These are phyloP conservation scores for Bacidia rubella DNA, from an alignment of 495 filamentous ascomycete species.

Conservation along the genomic window DNA sequence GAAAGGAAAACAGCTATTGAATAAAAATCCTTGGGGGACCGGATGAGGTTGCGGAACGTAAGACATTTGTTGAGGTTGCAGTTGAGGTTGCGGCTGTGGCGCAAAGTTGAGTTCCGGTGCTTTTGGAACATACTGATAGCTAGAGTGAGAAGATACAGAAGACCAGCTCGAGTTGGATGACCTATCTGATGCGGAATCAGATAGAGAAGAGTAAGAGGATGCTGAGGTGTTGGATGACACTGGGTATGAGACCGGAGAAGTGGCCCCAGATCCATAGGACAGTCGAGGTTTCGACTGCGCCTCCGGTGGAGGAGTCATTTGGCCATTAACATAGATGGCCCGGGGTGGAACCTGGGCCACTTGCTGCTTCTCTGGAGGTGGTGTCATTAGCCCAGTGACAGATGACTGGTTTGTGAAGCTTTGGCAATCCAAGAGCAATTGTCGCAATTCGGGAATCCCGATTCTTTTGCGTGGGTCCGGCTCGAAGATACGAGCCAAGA, in stretches of 20 bases:
- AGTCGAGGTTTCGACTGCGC: neutral
- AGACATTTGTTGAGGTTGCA: neutral
- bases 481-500: constrained; percentile 82
- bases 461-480: constrained; percentile 76
- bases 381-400: constrained; percentile 5
- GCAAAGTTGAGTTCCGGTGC: neutral
- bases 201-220: constrained; percentile 26
- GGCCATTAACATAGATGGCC: neutral
- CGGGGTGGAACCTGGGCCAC: neutral
- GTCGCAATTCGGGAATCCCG: constrained; percentile 66
- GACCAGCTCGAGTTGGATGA: constrained; percentile 27
- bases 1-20: neutral
- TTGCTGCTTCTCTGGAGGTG: constrained; percentile 6
- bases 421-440: constrained; percentile 61
- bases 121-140: constrained; percentile 12
- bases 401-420: constrained; percentile 45
- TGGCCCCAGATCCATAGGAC: neutral
- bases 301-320: constrained; percentile 10
- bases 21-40: neutral
- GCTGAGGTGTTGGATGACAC: constrained; percentile 28
- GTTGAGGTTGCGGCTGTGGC: neutral
- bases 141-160: constrained; percentile 26
- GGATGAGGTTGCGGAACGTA: neutral
- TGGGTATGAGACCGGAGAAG: neutral
- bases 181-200: constrained; percentile 31